Evolutionary conservation across 148 eudicot species (phyloP), one percentile per base, ranked within the genome.

Genomic region (Rhododendron ferrugineum): DNA sequence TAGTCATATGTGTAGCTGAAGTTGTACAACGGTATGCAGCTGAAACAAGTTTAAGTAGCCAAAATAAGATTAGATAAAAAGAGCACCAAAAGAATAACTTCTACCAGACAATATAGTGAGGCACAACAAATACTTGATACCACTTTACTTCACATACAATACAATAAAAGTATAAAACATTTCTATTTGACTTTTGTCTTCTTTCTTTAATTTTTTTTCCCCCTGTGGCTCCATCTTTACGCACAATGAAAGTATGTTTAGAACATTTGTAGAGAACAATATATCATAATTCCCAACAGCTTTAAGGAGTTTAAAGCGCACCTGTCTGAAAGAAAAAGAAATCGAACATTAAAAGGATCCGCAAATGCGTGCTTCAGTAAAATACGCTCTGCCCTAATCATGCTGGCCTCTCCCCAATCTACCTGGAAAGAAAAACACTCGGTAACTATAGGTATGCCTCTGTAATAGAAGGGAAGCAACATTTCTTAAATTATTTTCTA

Each of bases 1-100:
- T 96, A 96, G 80, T 95, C 93, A 83, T 96, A 96, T 42, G 94
- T 95, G 88, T 95, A 95, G 91, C 94, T 95, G 96, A 95, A 96
- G 92, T 96, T 94, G 91, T 96, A 94, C 76, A 86, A 82, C 34
- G 87, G 87, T 37, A 86, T 82, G 84, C 87, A 86, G 87, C 87
- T 86, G 87, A 74, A 81, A 86, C 66, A 86, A 81, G 84, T 82
- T 82, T 32, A 42, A 44, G 76, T 58, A 46, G 56, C 36, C 34
- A 47, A 37, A 54, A 46, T 81, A 72, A 85, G 84, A 85, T 28
- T 23, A 80, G 23, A 54, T 78, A 49, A 6, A 6, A 85, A 32
- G n/a, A 73, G 42, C 20, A 14, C 83, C 49, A 42, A 58, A 40
- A 36, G 23, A 79, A 78, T 28, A 60, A 58, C 70, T 81, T 81